phyloP scores from a whole-genome alignment of 1,139 yeast genomes.

The Candida glucosophila region DNA sequence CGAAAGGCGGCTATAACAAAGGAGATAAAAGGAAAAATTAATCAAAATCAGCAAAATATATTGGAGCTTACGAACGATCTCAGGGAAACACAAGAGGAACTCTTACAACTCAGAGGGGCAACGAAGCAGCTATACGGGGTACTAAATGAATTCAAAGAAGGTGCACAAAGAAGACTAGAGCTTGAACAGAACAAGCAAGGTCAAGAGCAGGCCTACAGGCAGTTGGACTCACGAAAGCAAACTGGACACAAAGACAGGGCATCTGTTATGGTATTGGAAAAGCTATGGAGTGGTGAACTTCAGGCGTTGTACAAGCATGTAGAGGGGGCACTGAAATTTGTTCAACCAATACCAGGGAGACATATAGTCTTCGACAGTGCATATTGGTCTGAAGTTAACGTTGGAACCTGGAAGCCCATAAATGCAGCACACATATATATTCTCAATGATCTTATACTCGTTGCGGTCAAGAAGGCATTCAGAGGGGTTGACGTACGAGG shows the following conservation, averaged over 20 bases:
- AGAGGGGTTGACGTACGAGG: no score
- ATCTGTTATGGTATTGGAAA: constrained; percentile 65
- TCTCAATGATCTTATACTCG: constrained; percentile 66
- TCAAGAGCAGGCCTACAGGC: constrained; percentile 2
- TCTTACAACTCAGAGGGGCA: constrained; percentile 51
- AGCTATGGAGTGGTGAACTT: constrained; percentile 74
- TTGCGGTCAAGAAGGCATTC: constrained; percentile 50
- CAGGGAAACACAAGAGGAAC: constrained; percentile 52
- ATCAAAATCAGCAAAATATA: constrained; percentile 67
- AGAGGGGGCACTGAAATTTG: constrained; percentile 80
- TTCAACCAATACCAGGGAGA: constrained; percentile 73
- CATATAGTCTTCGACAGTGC: constrained; percentile 76
- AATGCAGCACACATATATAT: constrained; percentile 71
- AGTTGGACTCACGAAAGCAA: constrained; percentile 3
- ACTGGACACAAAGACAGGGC: no score
- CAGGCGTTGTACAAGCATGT: constrained; percentile 70
- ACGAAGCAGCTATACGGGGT: constrained; percentile 57
- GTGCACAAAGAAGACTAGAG: constrained; percentile 55
- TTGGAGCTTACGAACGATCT: constrained; percentile 61
- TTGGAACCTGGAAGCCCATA: constrained; percentile 78
- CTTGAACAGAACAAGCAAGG: constrained; percentile 21
- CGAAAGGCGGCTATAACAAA: constrained; percentile 48
- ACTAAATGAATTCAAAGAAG: constrained; percentile 56
- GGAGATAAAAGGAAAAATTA: constrained; percentile 58
- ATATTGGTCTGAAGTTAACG: constrained; percentile 81